A percentile compares a stretch with the other conserved stretches of the same genome.
These are phyloP conservation scores for Thelonectria blattea DNA, from an alignment of 2,329 filamentous ascomycete genomes.

Conservation along the genomic window DNA sequence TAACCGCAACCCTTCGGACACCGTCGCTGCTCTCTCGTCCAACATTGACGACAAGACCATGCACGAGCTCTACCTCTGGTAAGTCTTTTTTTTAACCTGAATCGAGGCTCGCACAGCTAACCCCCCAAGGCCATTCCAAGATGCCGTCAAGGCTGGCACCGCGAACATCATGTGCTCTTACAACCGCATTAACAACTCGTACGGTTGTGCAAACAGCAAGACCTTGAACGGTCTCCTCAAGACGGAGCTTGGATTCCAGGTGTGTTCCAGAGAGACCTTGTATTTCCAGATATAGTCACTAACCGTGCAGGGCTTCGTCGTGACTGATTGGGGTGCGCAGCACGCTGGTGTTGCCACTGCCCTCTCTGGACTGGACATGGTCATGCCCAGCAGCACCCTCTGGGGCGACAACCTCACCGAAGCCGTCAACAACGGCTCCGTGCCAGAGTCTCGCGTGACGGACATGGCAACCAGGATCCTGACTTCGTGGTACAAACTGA, in stretches of 20 bases:
- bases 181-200: conserved; percentile 2
- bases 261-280: neutral
- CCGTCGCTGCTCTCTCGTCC: neutral
- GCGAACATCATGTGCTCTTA: conserved; percentile 9
- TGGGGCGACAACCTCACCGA: conserved; percentile 8
- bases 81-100: neutral
- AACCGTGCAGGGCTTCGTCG: conserved; percentile 61
- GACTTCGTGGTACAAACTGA: conserved; percentile 5
- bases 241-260: conserved; percentile 7
- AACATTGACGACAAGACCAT: conserved; percentile 7
- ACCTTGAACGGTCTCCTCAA: conserved; percentile 5
- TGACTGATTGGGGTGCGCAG: conserved; percentile 73
- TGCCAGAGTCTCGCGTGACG: neutral
- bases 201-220: conserved; percentile 8
- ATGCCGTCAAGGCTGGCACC: conserved; percentile 7
- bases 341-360: conserved; percentile 60
- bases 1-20: conserved; percentile 41
- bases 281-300: neutral
- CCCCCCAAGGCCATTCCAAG: neutral
- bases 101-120: neutral
- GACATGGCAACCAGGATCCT: conserved; percentile 15
- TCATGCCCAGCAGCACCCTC: conserved; percentile 63
- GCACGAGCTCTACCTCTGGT: conserved; percentile 11
- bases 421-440: conserved; percentile 1
- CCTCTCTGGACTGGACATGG: conserved; percentile 71